phyloP scores from a whole-genome alignment of 2,329 filamentous ascomycete species.

The Monosporascus sp. region DNA sequence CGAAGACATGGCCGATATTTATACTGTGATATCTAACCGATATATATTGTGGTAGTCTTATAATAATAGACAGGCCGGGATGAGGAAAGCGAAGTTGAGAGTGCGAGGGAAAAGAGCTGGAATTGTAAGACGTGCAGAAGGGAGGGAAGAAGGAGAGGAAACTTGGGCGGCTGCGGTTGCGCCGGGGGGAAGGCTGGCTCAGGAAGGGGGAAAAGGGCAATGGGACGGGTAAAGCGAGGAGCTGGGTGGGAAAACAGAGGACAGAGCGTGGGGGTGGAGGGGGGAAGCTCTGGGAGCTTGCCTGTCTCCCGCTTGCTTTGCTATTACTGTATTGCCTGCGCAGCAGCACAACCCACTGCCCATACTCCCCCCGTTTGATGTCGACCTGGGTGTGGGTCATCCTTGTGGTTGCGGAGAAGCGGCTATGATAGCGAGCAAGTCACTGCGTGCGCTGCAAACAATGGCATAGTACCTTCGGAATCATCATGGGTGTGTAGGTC shows the following conservation, averaged over 20 bases:
- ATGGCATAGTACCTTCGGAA: constrained; percentile 20
- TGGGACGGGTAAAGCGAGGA: constrained; percentile 6
- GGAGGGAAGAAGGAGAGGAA: constrained; percentile 15
- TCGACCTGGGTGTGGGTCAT: background rate
- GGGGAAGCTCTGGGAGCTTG: constrained; percentile 14
- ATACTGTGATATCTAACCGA: constrained; percentile 1
- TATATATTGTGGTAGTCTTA: background rate
- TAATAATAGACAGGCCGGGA: constrained; percentile 1
- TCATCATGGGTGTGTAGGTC: constrained; percentile 16
- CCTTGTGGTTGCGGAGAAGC: constrained; percentile 7
- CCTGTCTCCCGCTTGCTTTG: constrained; percentile 6
- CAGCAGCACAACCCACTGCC: background rate
- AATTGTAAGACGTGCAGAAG: constrained; percentile 4
- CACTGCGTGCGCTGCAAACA: constrained; percentile 15
- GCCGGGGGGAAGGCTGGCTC: constrained; percentile 21
- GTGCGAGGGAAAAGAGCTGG: constrained; percentile 13
- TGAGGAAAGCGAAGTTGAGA: constrained; percentile 7
- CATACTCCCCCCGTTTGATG: constrained; percentile 1
- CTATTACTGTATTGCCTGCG: background rate
- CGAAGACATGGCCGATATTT: constrained; percentile 20
- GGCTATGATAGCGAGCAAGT: constrained; percentile 11
- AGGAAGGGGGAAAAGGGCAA: constrained; percentile 6
- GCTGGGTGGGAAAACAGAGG: constrained; percentile 7
- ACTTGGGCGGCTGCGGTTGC: constrained; percentile 21
- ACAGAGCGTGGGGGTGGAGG: constrained; percentile 3